These are phyloP conservation scores for Parascedosporium putredinis DNA, from an alignment of 2,329 filamentous ascomycete species.

Conservation along the genomic window DNA sequence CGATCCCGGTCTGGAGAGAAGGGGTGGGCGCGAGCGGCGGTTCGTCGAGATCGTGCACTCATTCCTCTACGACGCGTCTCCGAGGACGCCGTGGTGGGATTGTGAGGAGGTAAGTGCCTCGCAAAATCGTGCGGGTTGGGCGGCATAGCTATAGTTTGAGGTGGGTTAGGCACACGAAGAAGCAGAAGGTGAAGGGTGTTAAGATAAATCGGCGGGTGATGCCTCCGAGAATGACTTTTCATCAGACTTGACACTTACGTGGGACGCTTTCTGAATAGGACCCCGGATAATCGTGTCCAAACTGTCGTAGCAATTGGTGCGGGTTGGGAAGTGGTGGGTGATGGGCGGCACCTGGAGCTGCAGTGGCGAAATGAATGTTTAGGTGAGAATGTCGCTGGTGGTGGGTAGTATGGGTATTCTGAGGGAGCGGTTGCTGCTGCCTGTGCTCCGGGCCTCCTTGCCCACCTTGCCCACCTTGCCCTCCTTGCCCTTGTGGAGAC, in stretches of 20 bases:
- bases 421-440: neutral
- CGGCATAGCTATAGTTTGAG: neutral
- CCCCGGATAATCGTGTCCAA: neutral
- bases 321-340: neutral
- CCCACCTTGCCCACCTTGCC: too few relatives aligned
- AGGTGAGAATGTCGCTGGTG: neutral
- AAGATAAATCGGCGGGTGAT: neutral
- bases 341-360: neutral
- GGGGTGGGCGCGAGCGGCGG: neutral
- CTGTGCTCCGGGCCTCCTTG: neutral
- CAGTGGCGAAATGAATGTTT: neutral
- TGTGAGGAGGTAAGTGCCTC: neutral
- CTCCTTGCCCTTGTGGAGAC: neutral
- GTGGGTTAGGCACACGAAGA: neutral
- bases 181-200: neutral
- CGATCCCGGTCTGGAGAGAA: neutral
- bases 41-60: slow-evolving; percentile 3
- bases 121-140: neutral
- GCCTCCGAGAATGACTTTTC: too few relatives aligned
- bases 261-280: neutral
- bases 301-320: slow-evolving; percentile 1
- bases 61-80: slow-evolving; percentile 3
- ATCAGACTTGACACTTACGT: slow-evolving; percentile 2
- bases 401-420: neutral
- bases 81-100: neutral